phyloP scores from a whole-genome alignment of 2,329 filamentous ascomycete genomes.

The Cryphonectria nitschkei region DNA sequence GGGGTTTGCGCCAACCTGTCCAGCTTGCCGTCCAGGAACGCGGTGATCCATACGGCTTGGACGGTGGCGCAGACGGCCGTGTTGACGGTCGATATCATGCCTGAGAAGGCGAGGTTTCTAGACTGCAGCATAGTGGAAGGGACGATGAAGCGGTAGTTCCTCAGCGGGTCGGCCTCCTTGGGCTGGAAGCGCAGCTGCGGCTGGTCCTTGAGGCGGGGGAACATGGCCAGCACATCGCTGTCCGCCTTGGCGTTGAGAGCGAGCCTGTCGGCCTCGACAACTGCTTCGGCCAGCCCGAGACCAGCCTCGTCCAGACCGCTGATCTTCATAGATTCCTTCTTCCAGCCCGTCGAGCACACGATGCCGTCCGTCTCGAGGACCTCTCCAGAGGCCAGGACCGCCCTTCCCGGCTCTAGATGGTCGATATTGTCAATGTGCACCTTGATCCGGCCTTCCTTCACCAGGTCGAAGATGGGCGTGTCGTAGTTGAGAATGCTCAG shows the following conservation, averaged over 20 bases:
- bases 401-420: conserved; percentile 41
- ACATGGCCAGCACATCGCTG: conserved; percentile 11
- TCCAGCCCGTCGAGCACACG: conserved; percentile 59
- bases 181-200: conserved; percentile 18
- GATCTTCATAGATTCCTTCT: conserved; percentile 49
- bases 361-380: conserved; percentile 49
- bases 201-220: conserved; percentile 21
- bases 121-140: conserved; percentile 17
- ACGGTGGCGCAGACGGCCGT: conserved; percentile 41
- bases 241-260: conserved; percentile 19
- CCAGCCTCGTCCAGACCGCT: conserved; percentile 21
- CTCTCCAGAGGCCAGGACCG: conserved; percentile 48
- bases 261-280: conserved; percentile 15
- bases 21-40: conserved; percentile 58
- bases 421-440: conserved; percentile 53
- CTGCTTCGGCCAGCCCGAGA: conserved; percentile 14
- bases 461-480: conserved; percentile 54
- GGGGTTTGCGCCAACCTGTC: conserved; percentile 36
- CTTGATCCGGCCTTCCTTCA: conserved; percentile 50
- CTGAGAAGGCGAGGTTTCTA: conserved; percentile 19
- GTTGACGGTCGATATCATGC: conserved; percentile 35
- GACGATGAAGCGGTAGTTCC: conserved; percentile 28
- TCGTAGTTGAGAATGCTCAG: conserved; percentile 59
- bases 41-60: conserved; percentile 58
- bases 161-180: conserved; percentile 15